These are phyloP conservation scores for Filobasidium floriforme DNA, from an alignment of 768 basidiomycete species.

Conservation along the genomic window DNA sequence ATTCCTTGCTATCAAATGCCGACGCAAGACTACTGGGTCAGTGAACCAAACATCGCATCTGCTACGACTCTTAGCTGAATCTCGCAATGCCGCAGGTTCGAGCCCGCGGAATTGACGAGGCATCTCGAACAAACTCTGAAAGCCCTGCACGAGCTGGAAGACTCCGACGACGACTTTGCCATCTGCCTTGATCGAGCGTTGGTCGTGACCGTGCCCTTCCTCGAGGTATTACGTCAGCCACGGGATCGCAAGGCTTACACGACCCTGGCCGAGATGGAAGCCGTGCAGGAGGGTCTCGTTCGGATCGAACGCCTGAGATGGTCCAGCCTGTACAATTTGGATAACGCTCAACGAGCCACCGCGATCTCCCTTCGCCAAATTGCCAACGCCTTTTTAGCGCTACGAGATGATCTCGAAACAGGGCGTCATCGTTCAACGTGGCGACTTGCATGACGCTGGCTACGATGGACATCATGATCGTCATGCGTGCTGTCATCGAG, in stretches of 20 bases:
- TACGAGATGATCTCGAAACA: not conserved
- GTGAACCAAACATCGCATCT: no score
- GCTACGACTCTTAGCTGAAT: not conserved
- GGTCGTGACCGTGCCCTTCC: not conserved
- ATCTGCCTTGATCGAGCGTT: not conserved
- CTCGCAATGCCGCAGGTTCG: not conserved
- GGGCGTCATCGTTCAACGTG: not conserved
- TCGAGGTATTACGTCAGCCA: not conserved
- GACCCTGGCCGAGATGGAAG: not conserved
- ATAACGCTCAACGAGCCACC: not conserved
- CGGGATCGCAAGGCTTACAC: not conserved
- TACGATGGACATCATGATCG: not conserved
- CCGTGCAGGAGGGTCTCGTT: not conserved
- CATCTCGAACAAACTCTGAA: not conserved
- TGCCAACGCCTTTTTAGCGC: not conserved
- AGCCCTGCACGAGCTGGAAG: not conserved
- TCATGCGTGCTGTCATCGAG: not conserved
- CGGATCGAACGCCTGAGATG: not conserved
- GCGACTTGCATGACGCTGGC: not conserved
- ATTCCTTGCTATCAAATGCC: no score
- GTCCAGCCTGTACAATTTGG: not conserved
- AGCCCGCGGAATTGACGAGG: not conserved
- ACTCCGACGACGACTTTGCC: not conserved
- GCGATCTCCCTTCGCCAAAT: not conserved
- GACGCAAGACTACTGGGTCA: no score